Conservation (phyloP, 352 stramenopile species). For the Globisporangium camurandrum region DNA sequence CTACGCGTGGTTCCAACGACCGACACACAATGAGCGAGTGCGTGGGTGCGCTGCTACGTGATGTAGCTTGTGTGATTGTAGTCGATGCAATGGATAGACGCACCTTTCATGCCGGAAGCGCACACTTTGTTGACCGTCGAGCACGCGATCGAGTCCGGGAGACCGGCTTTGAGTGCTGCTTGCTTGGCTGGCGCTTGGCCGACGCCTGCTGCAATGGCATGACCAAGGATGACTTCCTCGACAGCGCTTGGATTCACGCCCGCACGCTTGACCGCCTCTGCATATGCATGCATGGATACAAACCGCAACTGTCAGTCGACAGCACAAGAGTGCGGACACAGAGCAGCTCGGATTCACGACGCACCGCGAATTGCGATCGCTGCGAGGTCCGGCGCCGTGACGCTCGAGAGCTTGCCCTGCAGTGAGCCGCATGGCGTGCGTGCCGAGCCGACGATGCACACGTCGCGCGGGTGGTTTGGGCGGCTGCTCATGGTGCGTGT, state of each 20-base stretch:
- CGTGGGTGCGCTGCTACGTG: too few species aligned
- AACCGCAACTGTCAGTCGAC: background rate
- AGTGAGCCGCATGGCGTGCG: slow-evolving; percentile 94
- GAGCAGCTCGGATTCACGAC: too few species aligned
- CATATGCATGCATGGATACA: background rate
- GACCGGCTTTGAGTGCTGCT: slow-evolving; percentile 60
- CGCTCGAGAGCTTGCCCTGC: slow-evolving; percentile 69
- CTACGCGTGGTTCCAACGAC: too few species aligned
- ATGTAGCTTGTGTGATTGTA: too few species aligned
- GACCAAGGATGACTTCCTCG: slow-evolving; percentile 92
- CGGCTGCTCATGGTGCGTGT: slow-evolving; percentile 8
- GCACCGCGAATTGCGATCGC: slow-evolving; percentile 73
- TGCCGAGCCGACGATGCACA: slow-evolving; percentile 91
- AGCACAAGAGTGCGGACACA: too few species aligned
- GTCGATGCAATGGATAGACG: background rate
- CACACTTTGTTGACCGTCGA: slow-evolving; percentile 99
- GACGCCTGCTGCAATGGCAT: slow-evolving; percentile 90
- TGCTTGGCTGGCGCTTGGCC: slow-evolving; percentile 95
- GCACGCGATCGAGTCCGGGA: slow-evolving; percentile 82
- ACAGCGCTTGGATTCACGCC: slow-evolving; percentile 54
- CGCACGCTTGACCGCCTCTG: slow-evolving; percentile 38
- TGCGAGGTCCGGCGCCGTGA: slow-evolving; percentile 89
- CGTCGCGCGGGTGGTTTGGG: slow-evolving; percentile 27
- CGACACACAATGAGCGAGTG: too few species aligned
- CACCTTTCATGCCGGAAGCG: slow-evolving; percentile 89